A percentile compares a stretch with the other conserved stretches of the same genome.
Conservation (phyloP, 2,329 filamentous ascomycete genomes). For the Ustilaginoidea virens region DNA sequence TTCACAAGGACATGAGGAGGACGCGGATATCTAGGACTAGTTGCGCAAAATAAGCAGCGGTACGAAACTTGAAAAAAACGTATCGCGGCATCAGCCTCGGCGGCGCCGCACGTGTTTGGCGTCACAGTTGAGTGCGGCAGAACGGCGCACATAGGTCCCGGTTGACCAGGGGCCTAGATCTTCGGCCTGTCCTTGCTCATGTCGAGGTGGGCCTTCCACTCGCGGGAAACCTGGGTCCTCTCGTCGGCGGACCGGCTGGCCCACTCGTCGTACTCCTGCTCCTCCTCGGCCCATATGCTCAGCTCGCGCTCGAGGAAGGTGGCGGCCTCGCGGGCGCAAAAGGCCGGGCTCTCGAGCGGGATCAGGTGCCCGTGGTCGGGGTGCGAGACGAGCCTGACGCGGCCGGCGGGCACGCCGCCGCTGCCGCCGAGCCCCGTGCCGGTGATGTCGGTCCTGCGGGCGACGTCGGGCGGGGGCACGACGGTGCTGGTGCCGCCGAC, state of each 20-base stretch:
- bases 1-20: too few relatives aligned
- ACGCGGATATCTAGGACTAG: too few relatives aligned
- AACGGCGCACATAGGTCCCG: too few relatives aligned
- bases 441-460: conserved; percentile 47
- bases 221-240: conserved; percentile 34
- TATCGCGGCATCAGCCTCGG: too few relatives aligned
- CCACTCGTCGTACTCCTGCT: conserved; percentile 42
- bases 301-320: conserved; percentile 43
- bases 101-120: too few relatives aligned
- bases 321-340: conserved; percentile 46
- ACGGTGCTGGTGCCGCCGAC: conserved; percentile 47
- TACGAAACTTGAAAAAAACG: too few relatives aligned
- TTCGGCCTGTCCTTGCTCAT: conserved; percentile 8
- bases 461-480: conserved; percentile 30
- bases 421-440: conserved; percentile 53
- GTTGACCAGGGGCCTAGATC: too few relatives aligned
- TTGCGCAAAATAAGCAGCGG: too few relatives aligned
- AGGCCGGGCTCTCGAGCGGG: conserved; percentile 60
- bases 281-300: conserved; percentile 38
- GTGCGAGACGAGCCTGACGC: conserved; percentile 51
- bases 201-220: conserved; percentile 39
- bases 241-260: conserved; percentile 28
- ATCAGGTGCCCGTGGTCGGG: conserved; percentile 61
- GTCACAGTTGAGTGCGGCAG: too few relatives aligned
- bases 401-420: conserved; percentile 45